Evolutionary conservation across 2,329 filamentous ascomycete genomes (phyloP).

Genomic region (Seiridium cupressi): DNA sequence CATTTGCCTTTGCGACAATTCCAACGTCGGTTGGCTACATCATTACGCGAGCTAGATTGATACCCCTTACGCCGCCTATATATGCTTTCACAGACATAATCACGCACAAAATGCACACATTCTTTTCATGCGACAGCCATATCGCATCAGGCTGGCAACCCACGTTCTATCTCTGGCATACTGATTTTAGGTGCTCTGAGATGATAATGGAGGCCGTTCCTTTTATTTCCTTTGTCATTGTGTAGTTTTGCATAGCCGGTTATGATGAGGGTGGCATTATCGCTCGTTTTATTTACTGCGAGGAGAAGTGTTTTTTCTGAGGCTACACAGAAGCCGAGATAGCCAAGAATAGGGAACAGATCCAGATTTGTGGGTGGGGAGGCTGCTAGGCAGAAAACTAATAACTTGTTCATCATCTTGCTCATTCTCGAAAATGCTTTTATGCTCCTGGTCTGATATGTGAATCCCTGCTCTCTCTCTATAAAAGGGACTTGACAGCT

Average conservation of each 20-base stretch:
- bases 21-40: not conserved
- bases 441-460: no score
- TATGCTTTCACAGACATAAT: constrained; percentile 3
- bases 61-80: constrained; percentile 7
- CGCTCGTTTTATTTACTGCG: not conserved
- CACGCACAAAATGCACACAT: not conserved
- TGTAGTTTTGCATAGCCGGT: constrained; percentile 3
- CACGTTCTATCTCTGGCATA: no score
- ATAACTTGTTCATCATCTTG: no score
- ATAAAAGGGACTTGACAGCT: no score
- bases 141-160: not conserved
- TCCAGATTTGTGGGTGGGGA: no score
- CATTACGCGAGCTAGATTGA: constrained; percentile 9
- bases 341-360: not conserved
- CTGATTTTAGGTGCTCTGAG: not conserved
- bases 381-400: no score
- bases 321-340: no score
- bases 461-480: no score
- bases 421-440: no score
- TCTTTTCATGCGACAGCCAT: not conserved
- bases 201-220: not conserved
- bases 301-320: no score
- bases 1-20: constrained; percentile 17
- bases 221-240: not conserved
- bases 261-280: not conserved